A percentile compares a stretch with the other conserved stretches of the same genome.
phyloP scores from a whole-genome alignment of 2,329 filamentous ascomycete species.

The Triangularia setosa region DNA sequence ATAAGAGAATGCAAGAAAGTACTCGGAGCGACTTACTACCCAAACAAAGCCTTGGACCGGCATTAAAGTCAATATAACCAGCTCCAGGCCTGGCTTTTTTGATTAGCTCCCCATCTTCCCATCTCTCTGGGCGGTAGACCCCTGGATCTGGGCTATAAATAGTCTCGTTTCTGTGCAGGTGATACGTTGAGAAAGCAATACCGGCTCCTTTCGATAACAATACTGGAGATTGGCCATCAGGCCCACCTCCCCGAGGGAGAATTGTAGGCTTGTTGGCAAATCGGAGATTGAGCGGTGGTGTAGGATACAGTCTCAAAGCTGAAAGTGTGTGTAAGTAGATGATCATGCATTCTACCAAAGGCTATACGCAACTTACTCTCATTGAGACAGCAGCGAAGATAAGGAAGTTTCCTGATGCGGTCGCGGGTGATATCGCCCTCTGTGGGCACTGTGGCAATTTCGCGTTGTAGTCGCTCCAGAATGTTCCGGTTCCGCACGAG shows the following conservation, averaged over 20 bases:
- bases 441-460: conserved; percentile 20
- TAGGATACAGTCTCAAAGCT: conserved; percentile 34
- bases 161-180: conserved; percentile 33
- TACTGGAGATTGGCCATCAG: conserved; percentile 31
- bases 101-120: conserved; percentile 31
- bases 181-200: conserved; percentile 31
- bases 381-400: conserved; percentile 22
- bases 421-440: conserved; percentile 19
- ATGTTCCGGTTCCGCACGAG: conserved; percentile 24
- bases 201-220: conserved; percentile 29
- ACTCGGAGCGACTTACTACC: not conserved
- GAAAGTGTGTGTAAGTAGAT: not conserved
- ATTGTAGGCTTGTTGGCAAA: conserved; percentile 30
- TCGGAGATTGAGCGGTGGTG: conserved; percentile 34
- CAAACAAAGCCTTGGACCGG: conserved; percentile 35
- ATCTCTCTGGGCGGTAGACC: conserved; percentile 37
- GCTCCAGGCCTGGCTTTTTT: conserved; percentile 31
- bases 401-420: conserved; percentile 23
- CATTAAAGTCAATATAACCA: conserved; percentile 37
- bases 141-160: conserved; percentile 35
- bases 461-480: conserved; percentile 20
- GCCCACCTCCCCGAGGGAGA: conserved; percentile 36
- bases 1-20: not conserved
- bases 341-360: not conserved
- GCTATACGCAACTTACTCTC: conserved; percentile 4